A percentile compares a stretch with the other conserved stretches of the same genome.
These are phyloP conservation scores for Fragaria nilgerrensis DNA, from an alignment of 306 rosid species.

Conservation along the genomic window DNA sequence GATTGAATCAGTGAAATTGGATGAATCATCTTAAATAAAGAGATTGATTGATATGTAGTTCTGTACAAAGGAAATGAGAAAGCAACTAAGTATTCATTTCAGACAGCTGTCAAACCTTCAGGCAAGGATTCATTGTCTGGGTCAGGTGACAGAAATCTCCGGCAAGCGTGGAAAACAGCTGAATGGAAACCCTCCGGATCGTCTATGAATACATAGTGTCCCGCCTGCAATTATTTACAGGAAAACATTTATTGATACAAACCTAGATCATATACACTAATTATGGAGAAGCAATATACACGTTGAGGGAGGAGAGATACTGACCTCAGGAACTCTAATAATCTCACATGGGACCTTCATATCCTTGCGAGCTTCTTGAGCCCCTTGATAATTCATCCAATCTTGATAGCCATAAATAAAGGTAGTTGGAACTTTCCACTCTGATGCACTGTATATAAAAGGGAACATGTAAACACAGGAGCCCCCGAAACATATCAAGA, in stretches of 20 bases:
- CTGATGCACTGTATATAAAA: conserved; percentile 56
- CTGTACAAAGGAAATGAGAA: not conserved
- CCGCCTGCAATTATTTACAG: conserved; percentile 57
- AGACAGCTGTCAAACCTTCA: conserved; percentile 64
- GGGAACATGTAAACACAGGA: not conserved
- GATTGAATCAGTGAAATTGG: not conserved
- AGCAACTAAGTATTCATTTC: conserved; percentile 16
- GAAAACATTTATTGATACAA: not conserved
- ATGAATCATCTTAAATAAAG: not conserved
- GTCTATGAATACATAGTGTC: conserved; percentile 91
- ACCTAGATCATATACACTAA: not conserved
- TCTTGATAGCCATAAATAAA: conserved; percentile 87
- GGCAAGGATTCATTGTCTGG: conserved; percentile 59
- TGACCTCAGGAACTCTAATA: conserved; percentile 85
- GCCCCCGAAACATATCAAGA: not conserved
- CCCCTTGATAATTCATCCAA: conserved; percentile 90
- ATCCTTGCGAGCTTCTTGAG: conserved; percentile 82
- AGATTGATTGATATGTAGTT: not conserved
- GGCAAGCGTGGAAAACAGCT: conserved; percentile 72
- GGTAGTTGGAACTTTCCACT: conserved; percentile 95
- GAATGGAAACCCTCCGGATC: conserved; percentile 73
- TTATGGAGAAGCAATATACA: not conserved
- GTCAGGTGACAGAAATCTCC: conserved; percentile 62
- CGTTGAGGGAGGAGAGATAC: conserved; percentile 17
- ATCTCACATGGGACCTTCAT: conserved; percentile 96